phyloP scores from a whole-genome alignment of 148 eudicot genomes.

The Rheum nobile region DNA sequence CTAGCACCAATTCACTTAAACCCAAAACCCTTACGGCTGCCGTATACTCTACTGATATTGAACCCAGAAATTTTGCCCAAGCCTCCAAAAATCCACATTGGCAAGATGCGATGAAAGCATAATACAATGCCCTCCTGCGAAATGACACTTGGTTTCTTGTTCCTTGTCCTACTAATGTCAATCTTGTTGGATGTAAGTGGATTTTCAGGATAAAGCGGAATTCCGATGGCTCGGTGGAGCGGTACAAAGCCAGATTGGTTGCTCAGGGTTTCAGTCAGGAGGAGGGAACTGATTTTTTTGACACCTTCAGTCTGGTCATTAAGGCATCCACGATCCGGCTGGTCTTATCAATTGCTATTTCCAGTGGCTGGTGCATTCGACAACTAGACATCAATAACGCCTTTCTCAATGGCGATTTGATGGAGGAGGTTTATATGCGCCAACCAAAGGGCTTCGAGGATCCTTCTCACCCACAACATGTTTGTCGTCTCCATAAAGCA shows the following conservation, averaged over 20 bases:
- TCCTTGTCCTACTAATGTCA: not conserved
- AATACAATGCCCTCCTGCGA: not conserved
- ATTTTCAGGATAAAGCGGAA: not conserved
- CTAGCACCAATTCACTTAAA: too few relatives aligned
- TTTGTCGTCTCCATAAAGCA: not conserved
- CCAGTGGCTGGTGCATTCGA: not conserved
- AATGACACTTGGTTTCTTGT: not conserved
- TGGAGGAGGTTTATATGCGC: not conserved
- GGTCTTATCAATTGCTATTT: not conserved
- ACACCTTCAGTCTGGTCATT: not conserved
- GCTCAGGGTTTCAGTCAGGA: not conserved
- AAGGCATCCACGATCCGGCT: not conserved
- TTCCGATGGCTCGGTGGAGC: not conserved
- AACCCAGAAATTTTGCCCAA: too few relatives aligned
- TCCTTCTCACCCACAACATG: not conserved
- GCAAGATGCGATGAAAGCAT: not conserved
- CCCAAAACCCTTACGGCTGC: too few relatives aligned
- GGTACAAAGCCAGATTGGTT: not conserved
- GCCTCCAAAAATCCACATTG: not conserved
- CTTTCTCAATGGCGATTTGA: not conserved
- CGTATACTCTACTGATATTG: too few relatives aligned
- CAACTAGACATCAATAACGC: not conserved
- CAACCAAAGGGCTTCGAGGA: not conserved
- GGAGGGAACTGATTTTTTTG: not conserved
- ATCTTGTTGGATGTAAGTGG: not conserved